Percentiles rank a stretch among this genome's conserved stretches.
phyloP scores from a whole-genome alignment of 2,329 filamentous ascomycete species.

The Ambrosiella cleistominuta region DNA sequence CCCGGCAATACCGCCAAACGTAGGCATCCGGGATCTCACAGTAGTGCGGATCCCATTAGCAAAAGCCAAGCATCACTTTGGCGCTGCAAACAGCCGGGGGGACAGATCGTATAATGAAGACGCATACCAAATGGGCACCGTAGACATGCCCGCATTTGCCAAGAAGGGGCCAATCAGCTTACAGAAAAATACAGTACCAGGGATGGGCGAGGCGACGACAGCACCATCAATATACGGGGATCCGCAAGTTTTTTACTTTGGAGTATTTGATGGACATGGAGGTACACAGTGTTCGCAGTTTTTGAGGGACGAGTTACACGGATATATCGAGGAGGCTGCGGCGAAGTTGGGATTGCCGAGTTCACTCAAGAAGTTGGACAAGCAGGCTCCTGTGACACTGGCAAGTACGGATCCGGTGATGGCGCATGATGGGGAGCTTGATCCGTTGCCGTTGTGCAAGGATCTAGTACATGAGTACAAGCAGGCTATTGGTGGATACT shows the following conservation, averaged over 20 bases:
- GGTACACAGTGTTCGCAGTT: slow-evolving; percentile 79
- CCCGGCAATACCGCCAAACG: slow-evolving; percentile 40
- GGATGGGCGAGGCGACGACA: slow-evolving; percentile 41
- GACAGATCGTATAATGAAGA: slow-evolving; percentile 86
- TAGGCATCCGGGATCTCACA: slow-evolving; percentile 57
- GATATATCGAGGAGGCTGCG: slow-evolving; percentile 72
- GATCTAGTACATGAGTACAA: slow-evolving; percentile 62
- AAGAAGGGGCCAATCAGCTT: slow-evolving; percentile 56
- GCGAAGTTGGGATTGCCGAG: slow-evolving; percentile 60
- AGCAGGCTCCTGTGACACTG: background rate
- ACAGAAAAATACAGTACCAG: slow-evolving; percentile 19
- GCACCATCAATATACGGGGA: slow-evolving; percentile 70
- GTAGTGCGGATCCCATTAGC: slow-evolving; percentile 87
- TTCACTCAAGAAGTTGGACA: slow-evolving; percentile 20
- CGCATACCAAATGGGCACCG: slow-evolving; percentile 80
- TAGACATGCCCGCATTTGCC: slow-evolving; percentile 84
- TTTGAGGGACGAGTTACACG: slow-evolving; percentile 65
- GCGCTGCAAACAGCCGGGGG: slow-evolving; percentile 60
- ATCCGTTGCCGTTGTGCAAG: slow-evolving; percentile 51
- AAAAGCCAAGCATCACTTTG: slow-evolving; percentile 92
- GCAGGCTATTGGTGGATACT: slow-evolving; percentile 80
- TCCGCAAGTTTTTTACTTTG: slow-evolving; percentile 95
- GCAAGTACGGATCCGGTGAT: background rate
- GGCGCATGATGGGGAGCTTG: slow-evolving; percentile 16
- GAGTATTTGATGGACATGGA: slow-evolving; percentile 88